These are phyloP conservation scores for Solanum bulbocastanum DNA, from an alignment of 257 asterid species.

Conservation along the genomic window DNA sequence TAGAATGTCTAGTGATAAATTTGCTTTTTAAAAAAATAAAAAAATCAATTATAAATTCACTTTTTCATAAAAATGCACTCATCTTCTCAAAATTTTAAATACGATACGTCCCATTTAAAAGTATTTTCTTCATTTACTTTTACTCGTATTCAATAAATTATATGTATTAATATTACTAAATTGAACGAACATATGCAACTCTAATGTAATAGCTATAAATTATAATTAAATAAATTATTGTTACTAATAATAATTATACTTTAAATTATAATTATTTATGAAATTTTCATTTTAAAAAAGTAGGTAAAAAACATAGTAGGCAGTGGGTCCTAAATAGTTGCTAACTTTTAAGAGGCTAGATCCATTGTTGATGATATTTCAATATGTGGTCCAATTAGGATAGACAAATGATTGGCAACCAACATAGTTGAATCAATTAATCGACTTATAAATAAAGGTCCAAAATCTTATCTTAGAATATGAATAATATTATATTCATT, in stretches of 20 bases:
- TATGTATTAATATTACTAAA: too few species aligned
- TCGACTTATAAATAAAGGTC: not conserved
- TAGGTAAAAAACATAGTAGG: not conserved
- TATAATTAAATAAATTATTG: too few species aligned
- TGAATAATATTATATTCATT: not conserved
- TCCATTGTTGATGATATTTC: not conserved
- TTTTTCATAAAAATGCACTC: too few species aligned
- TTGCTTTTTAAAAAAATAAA: too few species aligned
- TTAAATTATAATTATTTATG: too few species aligned
- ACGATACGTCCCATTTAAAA: not conserved
- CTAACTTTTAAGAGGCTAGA: not conserved
- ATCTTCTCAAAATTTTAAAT: too few species aligned
- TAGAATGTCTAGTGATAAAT: too few species aligned
- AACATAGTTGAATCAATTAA: not conserved
- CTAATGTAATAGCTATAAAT: too few species aligned
- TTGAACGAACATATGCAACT: not conserved
- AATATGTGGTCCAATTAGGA: not conserved
- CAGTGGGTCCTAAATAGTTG: not conserved
- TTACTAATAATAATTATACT: not conserved
- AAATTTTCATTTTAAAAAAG: not conserved
- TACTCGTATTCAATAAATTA: too few species aligned
- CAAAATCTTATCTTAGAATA: not conserved
- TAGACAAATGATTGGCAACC: not conserved
- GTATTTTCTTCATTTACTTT: too few species aligned
- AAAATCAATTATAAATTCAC: not conserved